These are phyloP conservation scores for Calonectria montana DNA, from an alignment of 2,329 filamentous ascomycete species.

Conservation along the genomic window DNA sequence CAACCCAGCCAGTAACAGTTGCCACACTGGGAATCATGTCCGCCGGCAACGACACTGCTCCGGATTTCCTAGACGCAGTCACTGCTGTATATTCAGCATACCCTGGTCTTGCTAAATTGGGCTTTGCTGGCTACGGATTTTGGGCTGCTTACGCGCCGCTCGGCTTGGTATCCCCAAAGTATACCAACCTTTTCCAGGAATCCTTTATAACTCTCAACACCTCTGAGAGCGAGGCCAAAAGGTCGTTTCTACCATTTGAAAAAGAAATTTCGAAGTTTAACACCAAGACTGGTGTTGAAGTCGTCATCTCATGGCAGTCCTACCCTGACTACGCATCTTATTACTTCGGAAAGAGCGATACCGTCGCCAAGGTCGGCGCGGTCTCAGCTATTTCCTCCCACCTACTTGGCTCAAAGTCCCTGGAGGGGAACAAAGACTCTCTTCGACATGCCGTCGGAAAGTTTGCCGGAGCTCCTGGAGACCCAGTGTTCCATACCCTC, in stretches of 20 bases:
- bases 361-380: neutral
- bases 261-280: neutral
- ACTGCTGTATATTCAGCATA: neutral
- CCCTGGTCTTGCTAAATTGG: neutral
- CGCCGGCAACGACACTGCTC: neutral
- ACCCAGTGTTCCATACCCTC: neutral
- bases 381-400: neutral
- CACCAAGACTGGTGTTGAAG: neutral
- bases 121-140: neutral
- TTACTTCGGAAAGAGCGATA: neutral
- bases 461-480: neutral
- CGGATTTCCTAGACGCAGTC: neutral
- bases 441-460: neutral
- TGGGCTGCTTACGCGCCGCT: neutral
- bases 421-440: neutral
- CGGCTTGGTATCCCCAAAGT: neutral
- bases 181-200: neutral
- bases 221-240: neutral
- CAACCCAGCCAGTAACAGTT: neutral
- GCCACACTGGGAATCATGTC: neutral
- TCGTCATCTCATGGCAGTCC: neutral
- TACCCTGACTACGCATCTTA: neutral
- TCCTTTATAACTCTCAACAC: neutral
- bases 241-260: neutral
- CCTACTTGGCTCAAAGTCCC: neutral